Conservation (phyloP, 148 eudicot genomes). For the Tetragonia tetragonoides region DNA sequence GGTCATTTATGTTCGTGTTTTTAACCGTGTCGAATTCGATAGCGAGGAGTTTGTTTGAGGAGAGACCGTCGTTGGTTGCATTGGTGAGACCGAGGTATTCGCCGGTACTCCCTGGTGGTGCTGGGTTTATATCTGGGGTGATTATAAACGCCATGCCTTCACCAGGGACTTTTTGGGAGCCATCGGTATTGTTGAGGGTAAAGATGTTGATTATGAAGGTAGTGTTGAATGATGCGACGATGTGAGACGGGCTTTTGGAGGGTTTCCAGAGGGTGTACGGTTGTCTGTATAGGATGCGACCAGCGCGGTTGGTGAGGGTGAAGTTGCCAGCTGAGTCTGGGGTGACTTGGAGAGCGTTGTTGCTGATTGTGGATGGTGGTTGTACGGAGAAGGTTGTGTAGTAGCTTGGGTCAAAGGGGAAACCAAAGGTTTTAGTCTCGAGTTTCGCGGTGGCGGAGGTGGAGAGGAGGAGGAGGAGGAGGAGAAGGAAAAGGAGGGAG, state of each 20-base stretch:
- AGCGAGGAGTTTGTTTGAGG: conserved; percentile 46
- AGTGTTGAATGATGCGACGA: conserved; percentile 57
- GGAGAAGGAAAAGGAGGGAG: not conserved
- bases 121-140: conserved; percentile 30
- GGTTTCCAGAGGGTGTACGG: conserved; percentile 55
- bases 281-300: conserved; percentile 35
- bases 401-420: conserved; percentile 39
- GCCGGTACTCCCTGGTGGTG: conserved; percentile 47
- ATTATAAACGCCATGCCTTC: conserved; percentile 74
- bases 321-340: conserved; percentile 51
- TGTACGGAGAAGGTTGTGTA: conserved; percentile 23
- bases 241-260: not conserved
- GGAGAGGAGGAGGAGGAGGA: conserved; percentile 4
- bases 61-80: conserved; percentile 40
- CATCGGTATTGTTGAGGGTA: conserved; percentile 11
- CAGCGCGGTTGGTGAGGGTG: conserved; percentile 34
- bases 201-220: conserved; percentile 56
- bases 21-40: conserved; percentile 70
- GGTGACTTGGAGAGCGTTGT: conserved; percentile 69
- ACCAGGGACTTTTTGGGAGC: conserved; percentile 21
- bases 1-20: conserved; percentile 45
- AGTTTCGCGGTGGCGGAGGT: conserved; percentile 13
- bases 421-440: conserved; percentile 19
- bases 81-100: conserved; percentile 66
- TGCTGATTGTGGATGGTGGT: conserved; percentile 42